phyloP scores from a whole-genome alignment of 805 yeast species.

The Lipomyces kockii region DNA sequence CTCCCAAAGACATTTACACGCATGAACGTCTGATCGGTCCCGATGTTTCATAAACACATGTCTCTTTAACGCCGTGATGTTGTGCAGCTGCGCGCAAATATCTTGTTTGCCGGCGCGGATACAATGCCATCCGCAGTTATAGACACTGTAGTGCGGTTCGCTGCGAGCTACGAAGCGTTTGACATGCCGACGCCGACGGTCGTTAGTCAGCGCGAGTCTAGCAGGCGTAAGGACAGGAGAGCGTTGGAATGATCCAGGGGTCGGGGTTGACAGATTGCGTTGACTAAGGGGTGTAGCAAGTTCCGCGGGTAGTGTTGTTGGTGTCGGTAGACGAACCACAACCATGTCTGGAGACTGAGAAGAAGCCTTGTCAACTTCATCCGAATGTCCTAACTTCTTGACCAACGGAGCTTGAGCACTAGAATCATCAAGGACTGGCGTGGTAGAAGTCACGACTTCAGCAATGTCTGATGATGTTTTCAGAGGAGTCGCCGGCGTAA shows the following conservation, averaged over 20 bases:
- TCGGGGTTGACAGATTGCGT: conserved; percentile 1
- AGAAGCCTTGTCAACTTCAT: background rate
- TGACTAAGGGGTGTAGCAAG: background rate
- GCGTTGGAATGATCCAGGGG: background rate
- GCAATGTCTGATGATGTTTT: background rate
- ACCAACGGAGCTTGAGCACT: background rate
- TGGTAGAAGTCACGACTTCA: background rate
- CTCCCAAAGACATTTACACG: conserved; percentile 11
- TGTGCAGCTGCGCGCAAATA: conserved; percentile 11
- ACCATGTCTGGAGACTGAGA: background rate
- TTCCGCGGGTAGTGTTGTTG: background rate
- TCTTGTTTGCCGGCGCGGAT: background rate
- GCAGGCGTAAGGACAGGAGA: background rate
- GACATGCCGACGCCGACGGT: background rate
- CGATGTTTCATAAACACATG: conserved; percentile 2
- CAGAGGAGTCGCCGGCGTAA: background rate
- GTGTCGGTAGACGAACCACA: background rate
- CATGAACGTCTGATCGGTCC: background rate
- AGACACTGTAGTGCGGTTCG: background rate
- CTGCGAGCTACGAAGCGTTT: background rate
- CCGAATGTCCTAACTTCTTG: background rate
- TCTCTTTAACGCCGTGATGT: background rate
- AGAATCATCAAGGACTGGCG: background rate
- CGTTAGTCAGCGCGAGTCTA: background rate
- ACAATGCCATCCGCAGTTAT: background rate